Base-by-base conservation (phyloP, 1,284 basidiomycete genomes). In the Leccinum angustisporum region DNA sequence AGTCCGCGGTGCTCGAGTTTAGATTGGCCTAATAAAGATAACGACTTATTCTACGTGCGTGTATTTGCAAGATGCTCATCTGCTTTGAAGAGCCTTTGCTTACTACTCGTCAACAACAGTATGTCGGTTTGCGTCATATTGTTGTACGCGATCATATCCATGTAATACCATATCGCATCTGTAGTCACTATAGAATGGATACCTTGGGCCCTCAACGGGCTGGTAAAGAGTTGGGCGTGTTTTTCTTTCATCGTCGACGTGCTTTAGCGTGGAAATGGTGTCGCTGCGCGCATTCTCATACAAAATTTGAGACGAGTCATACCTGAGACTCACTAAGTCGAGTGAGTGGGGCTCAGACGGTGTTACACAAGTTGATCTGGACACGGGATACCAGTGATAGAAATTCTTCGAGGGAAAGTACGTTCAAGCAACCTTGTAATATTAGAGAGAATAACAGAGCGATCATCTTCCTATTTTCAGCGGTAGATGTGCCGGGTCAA, bases 31-130 rank as follows among this genome's bases (percentile, higher is more conserved):
- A 10, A 46, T 46, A 10, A 76, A 77, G 40, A 46, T 9, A 25
- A 46, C 43, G 78, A 83, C 57, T 71, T 79, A 11, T 83, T 82
- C 65, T 81, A 81, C 66, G 81, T 82, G 58, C n/a, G 25, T 40
- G 3, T 1, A 36, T 30, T 36, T 25, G 18, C 34, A 34, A 34
- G 34, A 54, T 33, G 18, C 13, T 25, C 14, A 8, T 27, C 14
- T 9, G 4, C 10, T n/a, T 27, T 31, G 51, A 31, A 11, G 30
- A 31, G 8, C 14, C 18, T 4, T 18, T 34, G 27, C 53, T 34
- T 33, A 34, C 30, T 21, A 36, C 21, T 46, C 10, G 3, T 34
- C 5, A n/a, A 21, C 52, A n/a, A 21, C 52, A 54, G 52, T 18
- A 18, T 34, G n/a, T 54, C 52, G 31, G 18, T 33, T 13, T 18